These are phyloP conservation scores for Fagus sylvatica DNA, from an alignment of 306 rosid genomes.

Conservation along the genomic window DNA sequence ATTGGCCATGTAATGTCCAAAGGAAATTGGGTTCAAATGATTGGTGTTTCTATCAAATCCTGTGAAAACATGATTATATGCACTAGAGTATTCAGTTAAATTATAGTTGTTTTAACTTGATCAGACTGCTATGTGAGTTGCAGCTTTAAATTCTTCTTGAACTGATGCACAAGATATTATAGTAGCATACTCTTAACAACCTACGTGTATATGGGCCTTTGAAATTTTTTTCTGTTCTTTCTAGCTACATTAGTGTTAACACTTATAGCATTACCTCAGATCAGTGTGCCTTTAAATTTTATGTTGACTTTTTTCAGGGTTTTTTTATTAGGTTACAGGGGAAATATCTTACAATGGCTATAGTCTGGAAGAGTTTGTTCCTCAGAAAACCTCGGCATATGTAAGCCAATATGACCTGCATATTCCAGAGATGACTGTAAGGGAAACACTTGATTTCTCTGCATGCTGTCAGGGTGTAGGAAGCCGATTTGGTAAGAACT, in stretches of 20 bases:
- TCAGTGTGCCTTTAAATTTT: background rate
- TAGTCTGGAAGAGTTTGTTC: slow-evolving; percentile 63
- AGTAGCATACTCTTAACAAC: background rate
- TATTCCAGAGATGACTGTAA: slow-evolving; percentile 83
- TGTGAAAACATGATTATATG: background rate
- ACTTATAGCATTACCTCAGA: background rate
- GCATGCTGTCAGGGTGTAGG: slow-evolving; percentile 87
- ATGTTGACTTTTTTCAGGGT: background rate
- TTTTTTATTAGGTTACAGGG: slow-evolving; percentile 40
- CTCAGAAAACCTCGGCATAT: slow-evolving; percentile 77
- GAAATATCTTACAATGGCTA: slow-evolving; percentile 67
- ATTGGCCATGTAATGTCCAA: background rate
- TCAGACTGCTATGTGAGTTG: background rate
- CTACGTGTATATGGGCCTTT: background rate
- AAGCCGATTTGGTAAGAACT: slow-evolving; percentile 57
- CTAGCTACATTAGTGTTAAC: background rate
- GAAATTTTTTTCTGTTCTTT: background rate
- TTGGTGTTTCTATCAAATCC: background rate
- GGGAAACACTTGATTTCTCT: slow-evolving; percentile 86
- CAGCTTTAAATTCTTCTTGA: background rate
- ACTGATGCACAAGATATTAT: background rate
- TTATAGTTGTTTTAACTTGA: background rate
- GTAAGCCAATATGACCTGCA: slow-evolving; percentile 82
- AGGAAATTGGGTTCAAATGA: background rate
- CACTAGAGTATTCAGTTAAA: background rate